Base-by-base conservation (phyloP, 257 asterid species). In the Phtheirospermum japonicum region DNA sequence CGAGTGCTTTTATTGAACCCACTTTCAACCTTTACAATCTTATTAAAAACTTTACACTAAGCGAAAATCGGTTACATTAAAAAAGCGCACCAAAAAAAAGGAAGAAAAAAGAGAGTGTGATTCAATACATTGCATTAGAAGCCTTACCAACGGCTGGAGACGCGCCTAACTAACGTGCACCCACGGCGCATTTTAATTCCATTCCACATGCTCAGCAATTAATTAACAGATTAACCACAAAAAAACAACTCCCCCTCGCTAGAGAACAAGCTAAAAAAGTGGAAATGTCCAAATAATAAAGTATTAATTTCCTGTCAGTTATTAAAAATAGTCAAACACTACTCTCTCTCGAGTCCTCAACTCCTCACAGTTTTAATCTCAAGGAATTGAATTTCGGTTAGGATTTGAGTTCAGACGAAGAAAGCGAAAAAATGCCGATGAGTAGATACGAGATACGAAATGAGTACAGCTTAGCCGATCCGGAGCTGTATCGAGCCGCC, bases 401-500 rank as follows among this genome's bases (percentile, higher is more conserved):
- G 75, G 51, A 61, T 43, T 65, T 49, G 45, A 51, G 30, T 68
- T 60, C 55, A 36, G 75, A 31, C 68, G 70, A 34, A 31, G 45
- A 28, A 31, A 28, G 28, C 1, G 28, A n/a, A 43, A 73, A 76
- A 79, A 88, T 91, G 98, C 95, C 98, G 76, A 73, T 88, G 39
- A 79, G 73, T 64, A 82, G 98, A 73, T 91, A 88, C 76, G 87
- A 88, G 90, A 78, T 91, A 69, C 71, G 98, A 66, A 83, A 86
- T 60, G 96, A 86, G 78, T 88, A 77, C 71, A 84, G 83, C 71
- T 79, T 91, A 74, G 88, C 98, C 76, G 98, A 86, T 84, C 95
- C 96, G 12, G 94, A 88, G 31, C 82, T 91, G 61, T 91, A 86
- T 58, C 82, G 77, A 63, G 80, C 92, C 36, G 92, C 98, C 64